Conservation (phyloP, 2,329 filamentous ascomycete species). For the Apiospora hydei region DNA sequence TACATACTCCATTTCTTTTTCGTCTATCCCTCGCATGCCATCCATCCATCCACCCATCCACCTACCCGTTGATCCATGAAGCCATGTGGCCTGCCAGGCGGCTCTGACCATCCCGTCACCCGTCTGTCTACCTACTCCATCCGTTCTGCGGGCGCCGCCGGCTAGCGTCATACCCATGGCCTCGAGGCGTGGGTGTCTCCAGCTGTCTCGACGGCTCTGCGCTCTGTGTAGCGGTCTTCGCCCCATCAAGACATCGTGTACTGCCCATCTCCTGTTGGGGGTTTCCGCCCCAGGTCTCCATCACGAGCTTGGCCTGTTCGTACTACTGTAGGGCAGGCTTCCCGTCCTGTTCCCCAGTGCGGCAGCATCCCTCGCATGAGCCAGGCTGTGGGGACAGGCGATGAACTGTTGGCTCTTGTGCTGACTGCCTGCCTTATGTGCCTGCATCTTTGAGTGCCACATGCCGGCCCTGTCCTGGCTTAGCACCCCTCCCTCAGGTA, state of each 20-base stretch:
- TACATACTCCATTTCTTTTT: neutral
- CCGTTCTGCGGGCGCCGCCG: neutral
- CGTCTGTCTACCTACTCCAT: neutral
- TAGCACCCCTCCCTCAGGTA: conserved; percentile 3
- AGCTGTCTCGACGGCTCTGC: neutral
- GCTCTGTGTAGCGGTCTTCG: neutral
- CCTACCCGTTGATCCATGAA: conserved; percentile 8
- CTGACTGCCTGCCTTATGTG: conserved; percentile 5
- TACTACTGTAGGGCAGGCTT: conserved; percentile 10
- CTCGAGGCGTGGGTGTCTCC: neutral
- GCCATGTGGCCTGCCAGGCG: conserved; percentile 15
- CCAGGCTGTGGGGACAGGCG: conserved; percentile 6
- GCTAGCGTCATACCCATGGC: neutral
- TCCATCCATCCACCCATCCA: neutral
- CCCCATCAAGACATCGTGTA: neutral
- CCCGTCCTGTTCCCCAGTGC: conserved; percentile 12
- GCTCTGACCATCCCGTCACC: conserved; percentile 1
- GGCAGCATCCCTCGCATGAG: neutral
- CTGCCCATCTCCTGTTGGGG: neutral
- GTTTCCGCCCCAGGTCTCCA: neutral
- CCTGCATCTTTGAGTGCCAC: neutral
- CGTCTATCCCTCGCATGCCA: neutral
- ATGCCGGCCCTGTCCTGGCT: conserved; percentile 4
- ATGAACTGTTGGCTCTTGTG: conserved; percentile 11
- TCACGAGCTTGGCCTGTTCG: neutral